A percentile compares a stretch with the other conserved stretches of the same genome.
phyloP scores from a whole-genome alignment of 805 yeast species.

The Wickerhamiella musiphila region DNA sequence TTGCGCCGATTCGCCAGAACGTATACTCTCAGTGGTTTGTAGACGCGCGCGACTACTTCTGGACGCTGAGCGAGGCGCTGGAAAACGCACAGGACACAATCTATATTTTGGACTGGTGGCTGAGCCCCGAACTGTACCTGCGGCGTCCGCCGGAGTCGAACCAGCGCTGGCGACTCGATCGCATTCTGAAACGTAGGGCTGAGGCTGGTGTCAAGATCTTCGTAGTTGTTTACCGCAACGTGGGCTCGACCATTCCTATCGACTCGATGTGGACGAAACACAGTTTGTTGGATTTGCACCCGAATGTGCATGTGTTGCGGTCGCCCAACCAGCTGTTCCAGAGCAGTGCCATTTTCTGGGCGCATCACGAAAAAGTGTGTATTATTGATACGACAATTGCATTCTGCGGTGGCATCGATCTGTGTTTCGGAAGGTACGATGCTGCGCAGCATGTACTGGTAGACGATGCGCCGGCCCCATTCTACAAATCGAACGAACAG shows the following conservation, averaged over 20 bases:
- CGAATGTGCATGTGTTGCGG: conserved; percentile 74
- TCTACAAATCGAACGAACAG: conserved; percentile 15
- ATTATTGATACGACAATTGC: conserved; percentile 77
- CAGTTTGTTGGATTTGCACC: conserved; percentile 68
- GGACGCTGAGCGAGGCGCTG: conserved; percentile 88
- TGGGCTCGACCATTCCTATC: conserved; percentile 80
- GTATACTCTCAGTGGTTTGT: conserved; percentile 94
- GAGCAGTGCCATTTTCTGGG: conserved; percentile 94
- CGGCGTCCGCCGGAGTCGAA: conserved; percentile 91
- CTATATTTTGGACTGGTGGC: conserved; percentile 97
- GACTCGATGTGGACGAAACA: conserved; percentile 93
- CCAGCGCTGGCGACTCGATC: conserved; percentile 82
- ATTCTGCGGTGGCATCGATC: conserved; percentile 87
- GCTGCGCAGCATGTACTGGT: conserved; percentile 85
- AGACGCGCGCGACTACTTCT: conserved; percentile 88
- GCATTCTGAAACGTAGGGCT: conserved; percentile 76
- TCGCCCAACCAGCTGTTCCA: conserved; percentile 81
- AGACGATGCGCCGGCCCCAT: conserved; percentile 42
- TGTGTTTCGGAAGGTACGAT: conserved; percentile 91
- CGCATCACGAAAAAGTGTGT: conserved; percentile 90
- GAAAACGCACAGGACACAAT: conserved; percentile 88
- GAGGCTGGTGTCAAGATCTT: conserved; percentile 88
- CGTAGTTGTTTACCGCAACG: conserved; percentile 82
- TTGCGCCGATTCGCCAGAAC: conserved; percentile 77
- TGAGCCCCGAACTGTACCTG: conserved; percentile 81